Percentiles rank a stretch among this genome's conserved stretches.
Evolutionary conservation across 306 rosid genomes (phyloP).

Genomic region (Psophocarpus tetragonolobus): DNA sequence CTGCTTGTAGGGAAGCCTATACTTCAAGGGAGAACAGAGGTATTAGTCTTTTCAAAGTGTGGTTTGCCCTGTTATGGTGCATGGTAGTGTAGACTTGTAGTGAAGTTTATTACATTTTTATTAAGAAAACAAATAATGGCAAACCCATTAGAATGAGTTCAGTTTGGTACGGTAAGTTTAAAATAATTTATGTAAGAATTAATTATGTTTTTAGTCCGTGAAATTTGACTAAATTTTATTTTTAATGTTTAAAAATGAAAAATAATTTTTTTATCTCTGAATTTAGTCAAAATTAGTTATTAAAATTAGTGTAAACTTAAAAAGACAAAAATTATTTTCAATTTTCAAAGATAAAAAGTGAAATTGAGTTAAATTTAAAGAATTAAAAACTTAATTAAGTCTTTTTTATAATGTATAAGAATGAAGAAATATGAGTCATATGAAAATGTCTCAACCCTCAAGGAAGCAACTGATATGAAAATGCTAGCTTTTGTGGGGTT

Average conservation of each 20-base stretch:
- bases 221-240: too few species aligned
- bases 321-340: too few species aligned
- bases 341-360: too few species aligned
- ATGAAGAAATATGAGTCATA: neutral
- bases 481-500: neutral
- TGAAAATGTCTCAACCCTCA: neutral
- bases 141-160: neutral
- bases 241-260: too few species aligned
- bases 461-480: conserved; percentile 1
- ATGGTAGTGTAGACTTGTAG: neutral
- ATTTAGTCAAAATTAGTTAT: too few species aligned
- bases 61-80: neutral
- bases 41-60: conserved; percentile 36
- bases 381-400: too few species aligned
- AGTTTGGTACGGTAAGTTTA: neutral
- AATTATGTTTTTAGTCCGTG: too few species aligned
- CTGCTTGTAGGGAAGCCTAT: conserved; percentile 77
- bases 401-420: neutral
- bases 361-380: too few species aligned
- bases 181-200: too few species aligned
- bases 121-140: neutral
- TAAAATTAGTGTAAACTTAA: too few species aligned
- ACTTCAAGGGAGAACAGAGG: conserved; percentile 98
- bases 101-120: conserved; percentile 2
- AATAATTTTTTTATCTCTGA: too few species aligned